Base-by-base conservation (phyloP, 805 yeast species). In the Zygosaccharomyces gambellarensis region DNA sequence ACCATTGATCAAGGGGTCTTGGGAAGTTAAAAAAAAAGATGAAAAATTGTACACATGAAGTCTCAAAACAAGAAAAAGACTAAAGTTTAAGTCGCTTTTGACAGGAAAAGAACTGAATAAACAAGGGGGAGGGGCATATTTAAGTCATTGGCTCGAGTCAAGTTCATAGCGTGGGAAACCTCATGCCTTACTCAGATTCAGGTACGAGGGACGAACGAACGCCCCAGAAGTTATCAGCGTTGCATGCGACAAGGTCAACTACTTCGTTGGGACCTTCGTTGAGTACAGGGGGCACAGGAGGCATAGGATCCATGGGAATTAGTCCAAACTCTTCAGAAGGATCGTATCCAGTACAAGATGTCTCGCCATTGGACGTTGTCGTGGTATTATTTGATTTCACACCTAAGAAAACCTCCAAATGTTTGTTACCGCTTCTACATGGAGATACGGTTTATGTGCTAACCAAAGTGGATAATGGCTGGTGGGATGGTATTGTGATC, bases 401-500 rank as follows among this genome's bases (percentile, higher is more conserved):
- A 17, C 54, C 56, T 8, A 43, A 47, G 28, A 53, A 14, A 14
- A 44, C 45, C 3, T 48, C 48, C 22, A 52, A 48, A 41, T 54
- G 48, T 21, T 53, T 52, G 12, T 32, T 62, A 43, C 51, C 55
- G 2, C 54, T 64, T 17, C 57, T 57, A 34, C 69, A 76, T n/a
- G 92, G 90, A 17, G 95, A 86, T 54, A 74, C 85, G 3, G 70
- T 89, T 1, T 78, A 83, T 56, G 94, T 89, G 11, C 62, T 87
- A n/a, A 63, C 75, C 12, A 85, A 84, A 52, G 72, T 80, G 12
- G 78, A 76, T 36, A 64, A 80, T 2, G 87, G 89, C 2, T 89
- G 96, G 96, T 87, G 95, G 94, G 96, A 89, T 64, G 96, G 96
- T 9, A 73, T 84, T 14, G 55, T 71, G 1, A 39, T 57, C 4